Conservation (phyloP, 2,329 filamentous ascomycete genomes). For the Trichophyton rubrum region DNA sequence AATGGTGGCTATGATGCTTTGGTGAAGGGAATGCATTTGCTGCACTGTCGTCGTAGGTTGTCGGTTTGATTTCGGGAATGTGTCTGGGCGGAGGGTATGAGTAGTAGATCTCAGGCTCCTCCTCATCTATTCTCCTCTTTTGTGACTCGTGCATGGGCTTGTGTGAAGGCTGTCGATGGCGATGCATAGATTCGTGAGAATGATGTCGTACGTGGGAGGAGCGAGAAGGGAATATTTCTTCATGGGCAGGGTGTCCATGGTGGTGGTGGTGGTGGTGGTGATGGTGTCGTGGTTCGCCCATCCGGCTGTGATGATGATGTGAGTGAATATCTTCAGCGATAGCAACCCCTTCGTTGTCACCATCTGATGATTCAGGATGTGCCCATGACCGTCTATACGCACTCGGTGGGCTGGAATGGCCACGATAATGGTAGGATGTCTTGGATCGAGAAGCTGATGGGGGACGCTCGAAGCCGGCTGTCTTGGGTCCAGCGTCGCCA, state of each 20-base stretch:
- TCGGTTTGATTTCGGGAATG: background rate
- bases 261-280: background rate
- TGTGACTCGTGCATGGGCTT: background rate
- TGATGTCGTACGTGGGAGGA: background rate
- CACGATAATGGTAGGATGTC: background rate
- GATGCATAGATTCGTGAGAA: background rate
- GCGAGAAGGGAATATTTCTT: background rate
- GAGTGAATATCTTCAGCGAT: background rate
- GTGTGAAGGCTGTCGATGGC: background rate
- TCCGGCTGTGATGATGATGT: background rate
- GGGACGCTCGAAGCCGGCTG: background rate
- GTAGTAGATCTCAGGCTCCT: background rate
- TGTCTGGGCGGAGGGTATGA: background rate
- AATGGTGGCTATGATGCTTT: background rate
- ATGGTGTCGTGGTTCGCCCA: background rate
- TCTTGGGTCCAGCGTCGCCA: background rate
- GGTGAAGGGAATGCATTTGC: background rate
- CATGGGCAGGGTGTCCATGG: background rate
- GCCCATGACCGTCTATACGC: background rate
- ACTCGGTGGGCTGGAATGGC: background rate
- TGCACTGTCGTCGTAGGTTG: background rate
- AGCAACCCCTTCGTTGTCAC: background rate
- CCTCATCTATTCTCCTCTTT: background rate
- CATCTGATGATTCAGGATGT: background rate
- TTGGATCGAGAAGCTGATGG: background rate